phyloP scores from a whole-genome alignment of 345 rosid genomes.

The Linum trigynum region DNA sequence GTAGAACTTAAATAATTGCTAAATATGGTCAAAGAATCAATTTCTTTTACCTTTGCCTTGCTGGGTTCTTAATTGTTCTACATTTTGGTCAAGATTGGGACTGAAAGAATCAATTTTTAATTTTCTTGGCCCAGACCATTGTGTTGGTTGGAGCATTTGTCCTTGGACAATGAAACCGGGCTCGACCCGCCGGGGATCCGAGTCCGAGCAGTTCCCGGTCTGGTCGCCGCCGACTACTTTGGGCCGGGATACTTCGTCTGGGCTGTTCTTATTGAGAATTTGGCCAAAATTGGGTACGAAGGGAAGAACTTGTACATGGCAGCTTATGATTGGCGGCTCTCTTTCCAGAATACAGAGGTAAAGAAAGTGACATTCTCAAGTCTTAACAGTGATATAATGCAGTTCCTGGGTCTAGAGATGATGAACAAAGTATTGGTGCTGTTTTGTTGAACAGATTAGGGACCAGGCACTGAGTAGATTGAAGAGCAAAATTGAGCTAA shows the following conservation, averaged over 20 bases:
- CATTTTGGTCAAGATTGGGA: neutral
- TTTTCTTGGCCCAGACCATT: constrained; percentile 33
- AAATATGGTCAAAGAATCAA: neutral
- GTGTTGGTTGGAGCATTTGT: constrained; percentile 70
- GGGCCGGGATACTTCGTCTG: constrained; percentile 56
- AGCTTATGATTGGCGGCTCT: constrained; percentile 25
- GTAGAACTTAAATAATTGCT: neutral
- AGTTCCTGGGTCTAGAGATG: neutral
- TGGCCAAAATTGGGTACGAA: constrained; percentile 72
- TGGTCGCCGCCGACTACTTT: constrained; percentile 54
- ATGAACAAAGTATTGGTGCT: constrained; percentile 2
- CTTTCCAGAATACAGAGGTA: constrained; percentile 29
- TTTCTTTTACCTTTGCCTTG: neutral
- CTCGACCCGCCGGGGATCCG: constrained; percentile 66
- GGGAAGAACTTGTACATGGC: constrained; percentile 44
- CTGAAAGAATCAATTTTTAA: neutral
- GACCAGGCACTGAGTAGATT: constrained; percentile 64
- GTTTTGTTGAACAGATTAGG: constrained; percentile 32
- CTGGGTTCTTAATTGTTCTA: neutral
- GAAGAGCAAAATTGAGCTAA: constrained; percentile 68
- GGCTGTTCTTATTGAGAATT: constrained; percentile 66
- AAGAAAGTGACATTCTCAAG: too few species aligned
- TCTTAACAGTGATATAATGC: too few species aligned
- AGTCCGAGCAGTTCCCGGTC: constrained; percentile 49
- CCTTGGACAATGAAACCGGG: constrained; percentile 63